Base-by-base conservation (phyloP, 768 basidiomycete species). In the Dictyophora rubrovolvata region DNA sequence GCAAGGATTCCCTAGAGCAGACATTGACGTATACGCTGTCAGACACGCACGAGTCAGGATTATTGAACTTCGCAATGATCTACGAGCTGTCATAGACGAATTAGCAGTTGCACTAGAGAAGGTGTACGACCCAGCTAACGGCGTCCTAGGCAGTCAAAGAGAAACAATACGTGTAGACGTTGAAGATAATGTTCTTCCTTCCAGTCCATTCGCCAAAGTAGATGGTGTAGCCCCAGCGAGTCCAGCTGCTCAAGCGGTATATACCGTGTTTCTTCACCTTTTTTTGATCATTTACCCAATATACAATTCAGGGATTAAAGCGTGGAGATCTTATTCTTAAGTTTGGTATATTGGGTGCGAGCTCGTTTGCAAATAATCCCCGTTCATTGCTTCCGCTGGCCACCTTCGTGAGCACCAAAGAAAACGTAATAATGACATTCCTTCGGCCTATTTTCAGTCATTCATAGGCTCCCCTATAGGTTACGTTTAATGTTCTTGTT, bases 1-100 rank as follows among this genome's bases (percentile, higher is more conserved):
- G 0, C 89, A 96, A 55, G 95, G 95, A 7, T 97, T 91, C 70
- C 94, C 94, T 0, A 79, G 92, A 14, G 83, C 82, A 14, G 75
- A 76, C 62, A 73, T 76, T 51, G 74, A 75, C 60, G 76, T 95
- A 17, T 89, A 82, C 67, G 84, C 86, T 11, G 85, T 94, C 18
- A 77, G 90, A 21, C 73, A 74, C 52, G 89, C 91, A 12, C 79
- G 92, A 55, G 79, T 85, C 33, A 77, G 87, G 53, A 81, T 94
- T n/a, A 84, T 88, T 54, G 81, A 89, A 68, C 73, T 93, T 53
- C 76, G 84, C 59, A 96, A 93, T 65, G 94, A 98, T 67, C 74
- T 86, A 60, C 76, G 74, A 17, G 75, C 69, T 34, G 71, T 89
- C 10, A 86, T 83, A 73, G 77, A 85, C 63, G 77, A 79, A 50